These are phyloP conservation scores for Ophiocordyceps camponoti-rufipedis DNA, from an alignment of 2,329 filamentous ascomycete species.

Conservation along the genomic window DNA sequence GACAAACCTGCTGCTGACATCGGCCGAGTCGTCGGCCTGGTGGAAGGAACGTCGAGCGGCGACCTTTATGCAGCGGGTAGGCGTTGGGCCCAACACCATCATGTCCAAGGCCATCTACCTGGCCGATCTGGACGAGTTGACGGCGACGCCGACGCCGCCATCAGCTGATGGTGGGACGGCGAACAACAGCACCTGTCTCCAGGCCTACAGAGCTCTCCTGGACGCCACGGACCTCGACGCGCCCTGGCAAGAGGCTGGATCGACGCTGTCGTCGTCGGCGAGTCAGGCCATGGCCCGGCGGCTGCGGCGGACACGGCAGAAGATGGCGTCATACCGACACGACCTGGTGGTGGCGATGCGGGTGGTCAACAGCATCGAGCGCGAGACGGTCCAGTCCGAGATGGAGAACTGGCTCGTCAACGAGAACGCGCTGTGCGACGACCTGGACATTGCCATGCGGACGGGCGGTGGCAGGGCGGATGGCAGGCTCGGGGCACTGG, in stretches of 20 bases:
- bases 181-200: conserved; percentile 36
- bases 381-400: conserved; percentile 68
- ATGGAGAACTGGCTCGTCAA: conserved; percentile 86
- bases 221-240: conserved; percentile 39
- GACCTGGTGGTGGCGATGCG: conserved; percentile 82
- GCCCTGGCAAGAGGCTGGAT: conserved; percentile 32
- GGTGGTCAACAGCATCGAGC: conserved; percentile 76
- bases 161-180: conserved; percentile 15
- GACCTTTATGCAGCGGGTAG: conserved; percentile 65
- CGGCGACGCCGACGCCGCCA: conserved; percentile 18
- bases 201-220: conserved; percentile 41
- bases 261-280: conserved; percentile 24
- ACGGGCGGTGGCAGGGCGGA: conserved; percentile 6
- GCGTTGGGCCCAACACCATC: conserved; percentile 57
- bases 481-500: conserved; percentile 9
- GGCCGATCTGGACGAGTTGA: conserved; percentile 57
- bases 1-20: conserved; percentile 58
- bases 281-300: conserved; percentile 41
- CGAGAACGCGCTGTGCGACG: conserved; percentile 59
- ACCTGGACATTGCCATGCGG: conserved; percentile 29
- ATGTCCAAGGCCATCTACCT: conserved; percentile 82
- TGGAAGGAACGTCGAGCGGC: conserved; percentile 69
- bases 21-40: conserved; percentile 58
- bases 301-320: conserved; percentile 63
- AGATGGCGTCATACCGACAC: conserved; percentile 69